Conservation (phyloP, 495 filamentous ascomycete genomes). For the Tuber calosporum region DNA sequence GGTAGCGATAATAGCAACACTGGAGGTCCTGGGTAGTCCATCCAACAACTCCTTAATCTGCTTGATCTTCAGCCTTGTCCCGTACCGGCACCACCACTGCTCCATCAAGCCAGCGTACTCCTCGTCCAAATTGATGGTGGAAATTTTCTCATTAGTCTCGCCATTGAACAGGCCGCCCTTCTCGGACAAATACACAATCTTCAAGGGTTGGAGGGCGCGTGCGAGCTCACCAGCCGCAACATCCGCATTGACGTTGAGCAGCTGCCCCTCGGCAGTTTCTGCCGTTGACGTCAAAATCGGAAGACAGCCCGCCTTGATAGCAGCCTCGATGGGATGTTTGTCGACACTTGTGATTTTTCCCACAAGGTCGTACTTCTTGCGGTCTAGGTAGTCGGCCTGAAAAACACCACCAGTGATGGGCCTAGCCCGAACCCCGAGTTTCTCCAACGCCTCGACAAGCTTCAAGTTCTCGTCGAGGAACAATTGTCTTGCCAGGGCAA, state of each 20-base stretch:
- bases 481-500: constrained; percentile 79
- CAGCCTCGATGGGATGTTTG: constrained; percentile 81
- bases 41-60: constrained; percentile 93
- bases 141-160: constrained; percentile 89
- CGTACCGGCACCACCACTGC: constrained; percentile 93
- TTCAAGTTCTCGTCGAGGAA: constrained; percentile 97
- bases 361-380: constrained; percentile 87
- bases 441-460: constrained; percentile 83
- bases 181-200: constrained; percentile 97
- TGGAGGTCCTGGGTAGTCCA: constrained; percentile 80
- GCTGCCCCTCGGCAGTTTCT: constrained; percentile 85
- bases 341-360: constrained; percentile 94
- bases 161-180: constrained; percentile 95
- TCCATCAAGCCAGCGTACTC: constrained; percentile 93
- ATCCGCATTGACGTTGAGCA: constrained; percentile 96
- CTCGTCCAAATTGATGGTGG: constrained; percentile 94
- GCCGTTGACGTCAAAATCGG: constrained; percentile 97
- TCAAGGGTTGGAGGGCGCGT: constrained; percentile 79
- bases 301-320: constrained; percentile 84
- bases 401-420: constrained; percentile 93
- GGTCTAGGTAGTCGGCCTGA: constrained; percentile 88
- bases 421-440: constrained; percentile 81
- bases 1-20: constrained; percentile 95
- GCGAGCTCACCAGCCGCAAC: constrained; percentile 92
- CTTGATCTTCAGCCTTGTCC: constrained; percentile 95